Evolutionary conservation across 1,284 basidiomycete genomes (phyloP).

Genomic region (Prillingera fragicola): DNA sequence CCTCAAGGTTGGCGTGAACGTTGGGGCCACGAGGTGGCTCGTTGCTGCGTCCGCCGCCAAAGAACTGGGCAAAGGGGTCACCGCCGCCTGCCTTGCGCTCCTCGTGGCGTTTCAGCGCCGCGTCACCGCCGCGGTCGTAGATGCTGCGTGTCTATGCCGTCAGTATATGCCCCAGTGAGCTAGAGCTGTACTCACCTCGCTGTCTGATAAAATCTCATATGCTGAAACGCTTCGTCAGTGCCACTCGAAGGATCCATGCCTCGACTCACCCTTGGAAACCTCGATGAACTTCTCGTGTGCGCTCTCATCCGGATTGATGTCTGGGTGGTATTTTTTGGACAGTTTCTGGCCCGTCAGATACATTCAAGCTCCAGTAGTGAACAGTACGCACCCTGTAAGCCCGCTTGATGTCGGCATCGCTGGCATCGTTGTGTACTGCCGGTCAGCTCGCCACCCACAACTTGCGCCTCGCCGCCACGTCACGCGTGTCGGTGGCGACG

Average conservation of each 20-base stretch:
- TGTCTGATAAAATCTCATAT: slow-evolving; percentile 85
- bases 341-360: slow-evolving; percentile 55
- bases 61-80: slow-evolving; percentile 87
- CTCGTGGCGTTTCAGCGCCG: slow-evolving; percentile 75
- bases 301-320: slow-evolving; percentile 80
- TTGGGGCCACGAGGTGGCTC: slow-evolving; percentile 69
- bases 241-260: neutral
- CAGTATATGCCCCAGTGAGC: too few relatives aligned
- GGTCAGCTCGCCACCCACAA: slow-evolving; percentile 10
- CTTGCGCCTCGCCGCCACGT: neutral
- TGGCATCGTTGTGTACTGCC: slow-evolving; percentile 68
- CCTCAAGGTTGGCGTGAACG: slow-evolving; percentile 78
- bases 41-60: slow-evolving; percentile 68
- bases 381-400: slow-evolving; percentile 60
- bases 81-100: slow-evolving; percentile 72
- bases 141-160: slow-evolving; percentile 82
- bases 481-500: slow-evolving; percentile 11
- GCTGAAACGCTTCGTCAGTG: slow-evolving; percentile 53
- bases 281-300: slow-evolving; percentile 83
- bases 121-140: slow-evolving; percentile 89
- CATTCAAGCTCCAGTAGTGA: neutral
- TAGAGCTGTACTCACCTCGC: slow-evolving; percentile 63
- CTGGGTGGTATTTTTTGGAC: slow-evolving; percentile 84
- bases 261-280: slow-evolving; percentile 68
- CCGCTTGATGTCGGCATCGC: slow-evolving; percentile 79